Evolutionary conservation across 768 basidiomycete species (phyloP), one percentile per base, ranked within the genome.

Genomic region (Kwoniella pini): DNA sequence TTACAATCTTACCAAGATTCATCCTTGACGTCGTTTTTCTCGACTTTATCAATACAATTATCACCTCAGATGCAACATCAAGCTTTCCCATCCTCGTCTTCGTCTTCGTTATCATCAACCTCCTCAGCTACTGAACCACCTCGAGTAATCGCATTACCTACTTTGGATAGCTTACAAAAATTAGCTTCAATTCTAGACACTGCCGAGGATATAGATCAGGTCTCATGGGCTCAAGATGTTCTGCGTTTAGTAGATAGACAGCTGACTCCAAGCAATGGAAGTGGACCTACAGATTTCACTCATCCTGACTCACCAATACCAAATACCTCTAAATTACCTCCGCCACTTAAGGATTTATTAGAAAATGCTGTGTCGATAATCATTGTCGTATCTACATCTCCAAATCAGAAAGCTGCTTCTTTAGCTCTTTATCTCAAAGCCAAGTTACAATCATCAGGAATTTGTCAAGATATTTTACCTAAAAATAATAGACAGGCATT

Each of bases 191-290:
- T 88, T 22, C 85, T 86, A 1, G 71, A 71, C 38, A 54, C 38
- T 12, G 83, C 84, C 58, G 85, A 86, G 67, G 87, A 87, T 2
- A 73, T 80, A 0, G 81, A 85, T 42, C 85, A 86, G 68, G 77
- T 95, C 4, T 81, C 83, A 26, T 97, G 92, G 91, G 85, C 85
- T 15, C 82, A 89, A 49, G 91, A 95, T 64, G 88, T 94, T 57
- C 77, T 93, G 58, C 84, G 86, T 69, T 85, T 94, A 59, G 85
- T 90, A 55, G 88, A 94, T 53, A 83, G 85, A 54, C 79, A 82
- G 0, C 80, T 79, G 17, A 45, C 69, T 19, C 53, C 68, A 7
- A 63, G 67, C 7, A 85, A 85, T 42, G 50, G 48, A 9, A 85
- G 85, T 43, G 40, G 38, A 9, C 58, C 71, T 4, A 69, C 55